Conservation (phyloP, 2,329 filamentous ascomycete genomes). For the Whalleya microplaca region DNA sequence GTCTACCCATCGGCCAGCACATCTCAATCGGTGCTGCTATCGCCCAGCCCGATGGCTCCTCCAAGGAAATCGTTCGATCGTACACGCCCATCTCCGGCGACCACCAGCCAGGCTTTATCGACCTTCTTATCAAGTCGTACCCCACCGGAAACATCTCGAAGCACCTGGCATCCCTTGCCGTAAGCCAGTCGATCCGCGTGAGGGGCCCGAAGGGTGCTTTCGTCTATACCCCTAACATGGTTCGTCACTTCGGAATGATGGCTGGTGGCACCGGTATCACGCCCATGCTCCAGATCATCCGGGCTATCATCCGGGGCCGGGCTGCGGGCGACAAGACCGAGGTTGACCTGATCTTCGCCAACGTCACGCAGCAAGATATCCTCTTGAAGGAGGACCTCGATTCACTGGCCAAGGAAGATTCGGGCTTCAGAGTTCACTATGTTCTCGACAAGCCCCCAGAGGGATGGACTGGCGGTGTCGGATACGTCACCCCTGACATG, state of each 20-base stretch:
- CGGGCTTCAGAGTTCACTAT: constrained; percentile 86
- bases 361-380: constrained; percentile 92
- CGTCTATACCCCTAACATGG: constrained; percentile 97
- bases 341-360: constrained; percentile 95
- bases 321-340: constrained; percentile 81
- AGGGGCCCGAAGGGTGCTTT: constrained; percentile 96
- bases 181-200: constrained; percentile 88
- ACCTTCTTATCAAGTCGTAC: constrained; percentile 97
- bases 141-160: constrained; percentile 97
- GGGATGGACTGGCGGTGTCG: constrained; percentile 88
- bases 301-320: constrained; percentile 84
- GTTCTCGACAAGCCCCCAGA: constrained; percentile 95
- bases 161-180: constrained; percentile 79
- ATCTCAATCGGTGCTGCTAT: constrained; percentile 90
- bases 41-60: constrained; percentile 66
- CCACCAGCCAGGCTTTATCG: constrained; percentile 87
- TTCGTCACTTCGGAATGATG: constrained; percentile 95
- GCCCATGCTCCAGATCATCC: constrained; percentile 95
- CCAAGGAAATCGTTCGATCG: constrained; percentile 85
- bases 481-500: constrained; percentile 95
- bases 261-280: constrained; percentile 97
- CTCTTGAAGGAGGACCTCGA: constrained; percentile 92
- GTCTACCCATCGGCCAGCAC: constrained; percentile 97
- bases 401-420: constrained; percentile 73
- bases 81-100: constrained; percentile 93